Conservation (phyloP, 495 filamentous ascomycete genomes). For the Tuber microsphaerosporum region DNA sequence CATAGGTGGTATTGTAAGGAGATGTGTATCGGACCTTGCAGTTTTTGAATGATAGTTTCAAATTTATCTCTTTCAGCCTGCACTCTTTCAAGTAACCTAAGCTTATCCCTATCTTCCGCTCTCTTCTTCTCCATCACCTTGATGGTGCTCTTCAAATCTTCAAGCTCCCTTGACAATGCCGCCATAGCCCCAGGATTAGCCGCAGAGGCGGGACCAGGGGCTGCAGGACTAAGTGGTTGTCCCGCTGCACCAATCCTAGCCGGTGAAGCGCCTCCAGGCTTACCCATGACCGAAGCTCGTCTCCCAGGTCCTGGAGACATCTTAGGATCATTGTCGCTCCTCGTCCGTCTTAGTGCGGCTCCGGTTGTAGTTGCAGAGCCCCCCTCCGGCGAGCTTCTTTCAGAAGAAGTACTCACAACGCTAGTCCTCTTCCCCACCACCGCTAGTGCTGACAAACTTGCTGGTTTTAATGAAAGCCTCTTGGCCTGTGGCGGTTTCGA, state of each 20-base stretch:
- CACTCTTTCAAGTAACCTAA: slow-evolving; percentile 68
- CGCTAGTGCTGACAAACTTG: slow-evolving; percentile 18
- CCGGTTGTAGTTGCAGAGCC: slow-evolving; percentile 7
- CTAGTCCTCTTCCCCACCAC: slow-evolving; percentile 21
- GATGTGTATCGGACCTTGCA: slow-evolving; percentile 44
- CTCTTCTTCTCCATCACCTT: slow-evolving; percentile 74
- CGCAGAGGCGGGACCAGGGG: slow-evolving; percentile 38
- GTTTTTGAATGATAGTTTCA: slow-evolving; percentile 79
- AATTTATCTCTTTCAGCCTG: slow-evolving; percentile 78
- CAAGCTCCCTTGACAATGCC: slow-evolving; percentile 56
- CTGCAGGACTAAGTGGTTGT: slow-evolving; percentile 27
- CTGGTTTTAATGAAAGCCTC: slow-evolving; percentile 35
- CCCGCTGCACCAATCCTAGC: background rate
- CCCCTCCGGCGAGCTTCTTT: slow-evolving; percentile 31
- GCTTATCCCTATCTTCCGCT: slow-evolving; percentile 75
- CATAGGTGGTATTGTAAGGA: background rate
- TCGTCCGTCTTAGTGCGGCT: slow-evolving; percentile 25
- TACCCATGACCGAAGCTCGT: slow-evolving; percentile 24
- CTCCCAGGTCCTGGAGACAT: slow-evolving; percentile 18
- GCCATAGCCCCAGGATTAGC: slow-evolving; percentile 42
- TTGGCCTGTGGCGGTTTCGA: slow-evolving; percentile 10
- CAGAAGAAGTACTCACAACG: slow-evolving; percentile 24
- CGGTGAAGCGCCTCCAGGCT: slow-evolving; percentile 27
- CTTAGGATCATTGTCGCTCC: slow-evolving; percentile 26
- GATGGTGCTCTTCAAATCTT: slow-evolving; percentile 72